phyloP scores from a whole-genome alignment of 2,329 filamentous ascomycete species.

The Sclerotinia glacialis region DNA sequence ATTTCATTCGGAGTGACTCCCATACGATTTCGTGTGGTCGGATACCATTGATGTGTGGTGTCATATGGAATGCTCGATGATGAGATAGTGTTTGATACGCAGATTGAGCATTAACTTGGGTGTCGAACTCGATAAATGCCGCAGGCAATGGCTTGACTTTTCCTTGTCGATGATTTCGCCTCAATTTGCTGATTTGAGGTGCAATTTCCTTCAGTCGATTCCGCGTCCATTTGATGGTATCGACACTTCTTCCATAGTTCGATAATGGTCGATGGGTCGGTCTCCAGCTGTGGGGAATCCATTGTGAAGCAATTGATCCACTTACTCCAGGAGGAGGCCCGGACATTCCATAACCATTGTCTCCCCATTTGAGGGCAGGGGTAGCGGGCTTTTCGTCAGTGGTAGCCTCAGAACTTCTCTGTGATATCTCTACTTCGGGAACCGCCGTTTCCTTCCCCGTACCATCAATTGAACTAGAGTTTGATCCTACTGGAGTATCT shows the following conservation, averaged over 20 bases:
- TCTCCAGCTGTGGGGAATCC: constrained; percentile 38
- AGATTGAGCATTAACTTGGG: constrained; percentile 58
- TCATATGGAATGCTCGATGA: constrained; percentile 61
- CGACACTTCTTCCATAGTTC: constrained; percentile 41
- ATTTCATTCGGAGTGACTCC: constrained; percentile 61
- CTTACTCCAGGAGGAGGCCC: constrained; percentile 37
- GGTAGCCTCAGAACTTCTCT: background rate
- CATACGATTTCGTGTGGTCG: constrained; percentile 62
- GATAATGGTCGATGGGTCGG: constrained; percentile 41
- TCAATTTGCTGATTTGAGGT: constrained; percentile 37
- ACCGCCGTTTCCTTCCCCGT: constrained; percentile 20
- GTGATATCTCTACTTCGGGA: constrained; percentile 11
- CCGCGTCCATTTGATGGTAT: constrained; percentile 42
- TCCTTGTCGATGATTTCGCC: constrained; percentile 43
- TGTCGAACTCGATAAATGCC: constrained; percentile 65
- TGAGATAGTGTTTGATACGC: constrained; percentile 64
- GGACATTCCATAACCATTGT: constrained; percentile 26
- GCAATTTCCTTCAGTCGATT: constrained; percentile 38
- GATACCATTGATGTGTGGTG: constrained; percentile 61
- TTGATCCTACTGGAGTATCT: background rate
- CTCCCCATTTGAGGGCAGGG: constrained; percentile 15
- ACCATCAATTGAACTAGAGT: background rate
- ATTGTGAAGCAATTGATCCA: constrained; percentile 41
- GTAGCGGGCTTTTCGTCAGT: background rate
- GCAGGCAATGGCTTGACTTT: constrained; percentile 55